A percentile compares a stretch with the other conserved stretches of the same genome.
Evolutionary conservation across 257 asterid species (phyloP).

Genomic region (Lithospermum erythrorhizon): DNA sequence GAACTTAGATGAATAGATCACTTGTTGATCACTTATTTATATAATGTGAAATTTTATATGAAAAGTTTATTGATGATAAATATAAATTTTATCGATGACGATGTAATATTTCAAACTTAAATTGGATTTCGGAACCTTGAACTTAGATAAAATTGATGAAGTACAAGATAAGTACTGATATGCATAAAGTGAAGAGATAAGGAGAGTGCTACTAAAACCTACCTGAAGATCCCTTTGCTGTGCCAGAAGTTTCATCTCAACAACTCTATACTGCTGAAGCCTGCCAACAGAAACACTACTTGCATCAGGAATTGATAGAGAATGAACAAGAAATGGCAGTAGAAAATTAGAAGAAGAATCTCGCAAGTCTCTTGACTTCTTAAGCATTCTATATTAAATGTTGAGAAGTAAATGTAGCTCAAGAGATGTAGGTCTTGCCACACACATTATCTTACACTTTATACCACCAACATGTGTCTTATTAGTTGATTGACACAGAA

Average conservation of each 20-base stretch:
- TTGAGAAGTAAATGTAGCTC: neutral
- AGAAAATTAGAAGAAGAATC: neutral
- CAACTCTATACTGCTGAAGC: slow-evolving; percentile 55
- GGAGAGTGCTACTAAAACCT: neutral
- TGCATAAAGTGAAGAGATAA: no score
- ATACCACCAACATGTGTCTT: no score
- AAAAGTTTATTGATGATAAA: no score
- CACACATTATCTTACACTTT: neutral
- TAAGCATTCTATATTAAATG: neutral
- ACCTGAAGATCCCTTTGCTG: slow-evolving; percentile 52
- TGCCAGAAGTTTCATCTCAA: slow-evolving; percentile 58
- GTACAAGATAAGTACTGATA: neutral
- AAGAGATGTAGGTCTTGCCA: neutral
- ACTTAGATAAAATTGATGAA: neutral
- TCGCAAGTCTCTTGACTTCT: neutral
- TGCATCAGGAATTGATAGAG: neutral
- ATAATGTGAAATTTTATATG: no score
- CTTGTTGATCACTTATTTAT: no score
- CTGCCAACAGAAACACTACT: slow-evolving; percentile 13
- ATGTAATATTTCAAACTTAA: no score
- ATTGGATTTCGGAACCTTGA: neutral
- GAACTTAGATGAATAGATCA: no score
- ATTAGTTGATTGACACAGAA: no score
- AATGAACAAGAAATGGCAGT: neutral
- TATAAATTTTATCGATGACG: no score